Conservation (phyloP, 352 stramenopile species). For the Lagenidium sp. region DNA sequence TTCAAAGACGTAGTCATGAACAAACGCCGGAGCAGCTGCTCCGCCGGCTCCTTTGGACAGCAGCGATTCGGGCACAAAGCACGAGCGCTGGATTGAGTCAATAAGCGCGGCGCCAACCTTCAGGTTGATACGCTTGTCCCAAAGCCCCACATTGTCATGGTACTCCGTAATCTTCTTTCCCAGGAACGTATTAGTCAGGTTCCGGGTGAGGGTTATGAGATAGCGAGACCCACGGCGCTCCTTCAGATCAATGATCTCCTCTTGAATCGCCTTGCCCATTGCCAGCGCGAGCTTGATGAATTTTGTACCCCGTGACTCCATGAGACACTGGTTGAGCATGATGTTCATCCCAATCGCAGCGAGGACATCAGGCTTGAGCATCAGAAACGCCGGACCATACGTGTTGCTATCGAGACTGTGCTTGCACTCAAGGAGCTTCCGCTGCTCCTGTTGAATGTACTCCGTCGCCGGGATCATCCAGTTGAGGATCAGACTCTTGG, state of each 20-base stretch:
- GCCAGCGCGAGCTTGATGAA: conserved; percentile 75
- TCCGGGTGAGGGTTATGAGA: conserved; percentile 12
- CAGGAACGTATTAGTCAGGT: conserved; percentile 21
- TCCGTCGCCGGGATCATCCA: conserved; percentile 36
- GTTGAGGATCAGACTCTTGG: conserved; percentile 49
- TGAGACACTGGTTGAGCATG: conserved; percentile 63
- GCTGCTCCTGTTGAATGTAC: conserved; percentile 39
- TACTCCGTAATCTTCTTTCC: conserved; percentile 47
- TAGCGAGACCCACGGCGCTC: conserved; percentile 21
- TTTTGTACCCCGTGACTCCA: conserved; percentile 56
- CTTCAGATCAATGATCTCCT: conserved; percentile 63
- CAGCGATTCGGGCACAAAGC: conserved; percentile 46
- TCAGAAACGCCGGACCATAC: conserved; percentile 56
- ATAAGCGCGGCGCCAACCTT: conserved; percentile 84
- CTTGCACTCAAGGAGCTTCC: conserved; percentile 36
- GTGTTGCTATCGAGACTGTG: conserved; percentile 68
- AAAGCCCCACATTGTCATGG: conserved; percentile 68
- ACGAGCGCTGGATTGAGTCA: conserved; percentile 74
- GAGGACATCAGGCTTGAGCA: conserved; percentile 43
- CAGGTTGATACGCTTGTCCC: conserved; percentile 83
- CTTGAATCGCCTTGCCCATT: conserved; percentile 68
- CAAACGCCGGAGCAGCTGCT: conserved; percentile 37
- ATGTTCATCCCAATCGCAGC: conserved; percentile 54
- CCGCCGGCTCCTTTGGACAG: conserved; percentile 21
- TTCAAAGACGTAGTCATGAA: conserved; percentile 75